phyloP scores from a whole-genome alignment of 495 filamentous ascomycete genomes.

The Hypoxylon intermedium region DNA sequence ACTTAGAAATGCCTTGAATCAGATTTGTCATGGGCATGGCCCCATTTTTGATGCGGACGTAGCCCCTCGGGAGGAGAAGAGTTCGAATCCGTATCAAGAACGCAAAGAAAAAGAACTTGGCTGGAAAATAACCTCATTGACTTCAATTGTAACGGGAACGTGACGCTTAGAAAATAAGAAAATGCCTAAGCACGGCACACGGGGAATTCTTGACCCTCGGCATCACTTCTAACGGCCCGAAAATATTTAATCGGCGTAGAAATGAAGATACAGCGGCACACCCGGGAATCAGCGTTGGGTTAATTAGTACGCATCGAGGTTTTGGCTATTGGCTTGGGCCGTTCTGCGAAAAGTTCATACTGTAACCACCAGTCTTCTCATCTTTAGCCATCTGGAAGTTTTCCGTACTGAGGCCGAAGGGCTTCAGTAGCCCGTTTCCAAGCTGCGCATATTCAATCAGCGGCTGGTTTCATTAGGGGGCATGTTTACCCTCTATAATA shows the following conservation, averaged over 20 bases:
- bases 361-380: conserved; percentile 87
- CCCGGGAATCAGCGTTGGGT: background rate
- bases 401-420: conserved; percentile 90
- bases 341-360: conserved; percentile 75
- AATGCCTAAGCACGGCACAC: background rate
- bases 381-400: conserved; percentile 95
- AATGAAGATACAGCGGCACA: background rate
- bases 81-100: no score
- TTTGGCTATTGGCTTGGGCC: conserved; percentile 12
- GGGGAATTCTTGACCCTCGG: background rate
- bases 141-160: background rate
- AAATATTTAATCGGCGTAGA: background rate
- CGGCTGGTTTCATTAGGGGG: background rate
- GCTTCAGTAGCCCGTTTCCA: conserved; percentile 89
- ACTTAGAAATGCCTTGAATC: background rate
- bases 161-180: background rate
- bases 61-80: no score
- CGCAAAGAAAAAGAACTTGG: no score
- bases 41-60: no score
- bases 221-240: background rate
- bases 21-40: no score
- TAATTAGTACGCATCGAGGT: background rate
- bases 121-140: background rate
- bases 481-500: background rate
- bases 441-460: conserved; percentile 56